Conservation (phyloP, 768 basidiomycete species). For the Pseudohyphozyma bogoriensis region DNA sequence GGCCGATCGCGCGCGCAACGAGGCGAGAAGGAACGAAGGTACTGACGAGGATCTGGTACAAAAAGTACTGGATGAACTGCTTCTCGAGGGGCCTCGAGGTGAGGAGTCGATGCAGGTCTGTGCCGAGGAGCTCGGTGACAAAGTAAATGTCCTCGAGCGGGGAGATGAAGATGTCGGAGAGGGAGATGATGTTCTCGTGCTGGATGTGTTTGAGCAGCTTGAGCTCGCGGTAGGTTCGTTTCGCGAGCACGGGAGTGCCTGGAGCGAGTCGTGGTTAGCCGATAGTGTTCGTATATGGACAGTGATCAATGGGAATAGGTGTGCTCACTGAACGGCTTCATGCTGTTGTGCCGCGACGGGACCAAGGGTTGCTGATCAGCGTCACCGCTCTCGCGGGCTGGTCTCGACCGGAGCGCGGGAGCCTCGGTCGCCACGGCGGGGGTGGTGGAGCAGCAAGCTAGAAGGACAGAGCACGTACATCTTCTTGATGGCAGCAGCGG, state of each 20-base stretch:
- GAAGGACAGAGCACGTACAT: slow-evolving; percentile 23
- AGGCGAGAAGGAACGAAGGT: not conserved
- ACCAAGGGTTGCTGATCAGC: not conserved
- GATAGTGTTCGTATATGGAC: not conserved
- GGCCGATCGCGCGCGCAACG: too few relatives aligned
- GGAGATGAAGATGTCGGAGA: slow-evolving; percentile 98
- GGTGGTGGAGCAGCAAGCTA: not conserved
- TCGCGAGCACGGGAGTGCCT: slow-evolving; percentile 86
- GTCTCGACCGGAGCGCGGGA: not conserved
- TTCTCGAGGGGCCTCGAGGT: slow-evolving; percentile 96
- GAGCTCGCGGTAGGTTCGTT: slow-evolving; percentile 93
- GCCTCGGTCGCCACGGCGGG: not conserved
- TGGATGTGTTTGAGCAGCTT: slow-evolving; percentile 97
- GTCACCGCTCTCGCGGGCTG: not conserved
- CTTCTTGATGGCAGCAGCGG: slow-evolving; percentile 97
- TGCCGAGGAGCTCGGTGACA: slow-evolving; percentile 94
- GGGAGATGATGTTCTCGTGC: slow-evolving; percentile 98
- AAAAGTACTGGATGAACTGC: slow-evolving; percentile 99
- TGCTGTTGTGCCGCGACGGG: too few relatives aligned
- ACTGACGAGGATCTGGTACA: slow-evolving; percentile 92
- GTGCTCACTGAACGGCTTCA: slow-evolving; percentile 88
- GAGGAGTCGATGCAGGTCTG: slow-evolving; percentile 91
- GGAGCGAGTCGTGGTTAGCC: not conserved
- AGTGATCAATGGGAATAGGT: not conserved
- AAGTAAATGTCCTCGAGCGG: slow-evolving; percentile 96